Evolutionary conservation across 306 rosid genomes (phyloP).

Genomic region (Biancaea sappan): DNA sequence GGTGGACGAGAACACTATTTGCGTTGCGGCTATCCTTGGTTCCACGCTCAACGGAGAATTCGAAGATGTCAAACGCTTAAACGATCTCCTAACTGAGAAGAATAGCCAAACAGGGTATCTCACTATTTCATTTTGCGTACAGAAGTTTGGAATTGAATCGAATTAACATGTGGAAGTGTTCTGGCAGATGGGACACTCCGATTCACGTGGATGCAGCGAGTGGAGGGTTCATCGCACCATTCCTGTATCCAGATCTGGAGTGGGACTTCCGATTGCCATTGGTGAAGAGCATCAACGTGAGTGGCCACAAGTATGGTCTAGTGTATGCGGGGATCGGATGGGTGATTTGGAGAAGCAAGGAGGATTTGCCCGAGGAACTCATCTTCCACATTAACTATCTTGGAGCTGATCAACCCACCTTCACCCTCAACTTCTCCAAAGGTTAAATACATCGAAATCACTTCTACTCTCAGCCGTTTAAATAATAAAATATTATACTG

Average conservation of each 20-base stretch:
- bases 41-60: slow-evolving; percentile 95
- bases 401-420: slow-evolving; percentile 96
- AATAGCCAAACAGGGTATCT: slow-evolving; percentile 76
- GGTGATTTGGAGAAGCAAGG: slow-evolving; percentile 86
- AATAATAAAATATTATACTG: background rate
- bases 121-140: background rate
- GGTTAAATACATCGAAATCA: slow-evolving; percentile 33
- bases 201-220: slow-evolving; percentile 98
- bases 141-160: background rate
- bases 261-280: slow-evolving; percentile 88
- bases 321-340: slow-evolving; percentile 96
- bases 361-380: slow-evolving; percentile 89
- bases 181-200: slow-evolving; percentile 87
- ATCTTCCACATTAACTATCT: slow-evolving; percentile 95
- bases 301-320: slow-evolving; percentile 93
- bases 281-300: slow-evolving; percentile 93
- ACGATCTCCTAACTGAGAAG: slow-evolving; percentile 72
- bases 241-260: slow-evolving; percentile 81
- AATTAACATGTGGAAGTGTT: background rate
- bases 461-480: background rate
- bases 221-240: slow-evolving; percentile 95
- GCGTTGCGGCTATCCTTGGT: slow-evolving; percentile 95
- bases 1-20: slow-evolving; percentile 95
- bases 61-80: slow-evolving; percentile 86
- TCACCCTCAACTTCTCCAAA: slow-evolving; percentile 97